phyloP scores from a whole-genome alignment of 1,139 yeast species.

The Kurtzmaniella natalensis region DNA sequence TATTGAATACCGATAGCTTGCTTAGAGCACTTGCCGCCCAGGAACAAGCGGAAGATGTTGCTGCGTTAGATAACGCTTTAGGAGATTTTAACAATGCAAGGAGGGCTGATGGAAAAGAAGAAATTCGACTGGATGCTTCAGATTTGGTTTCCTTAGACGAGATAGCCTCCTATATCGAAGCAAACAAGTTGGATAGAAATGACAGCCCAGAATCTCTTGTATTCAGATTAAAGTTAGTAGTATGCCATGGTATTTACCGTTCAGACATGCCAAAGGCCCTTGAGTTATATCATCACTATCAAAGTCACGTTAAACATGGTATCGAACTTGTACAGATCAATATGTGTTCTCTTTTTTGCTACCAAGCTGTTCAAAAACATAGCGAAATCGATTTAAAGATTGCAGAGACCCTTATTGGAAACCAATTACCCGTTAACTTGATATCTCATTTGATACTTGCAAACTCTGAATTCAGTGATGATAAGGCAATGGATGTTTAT shows the following conservation, averaged over 20 bases:
- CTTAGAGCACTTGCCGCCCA: conserved; percentile 2
- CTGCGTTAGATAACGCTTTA: not conserved
- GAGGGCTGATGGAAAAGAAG: not conserved
- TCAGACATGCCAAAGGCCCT: conserved; percentile 25
- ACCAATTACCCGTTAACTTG: conserved; percentile 30
- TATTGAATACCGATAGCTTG: conserved; percentile 5
- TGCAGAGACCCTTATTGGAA: conserved; percentile 44
- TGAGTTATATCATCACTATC: conserved; percentile 32
- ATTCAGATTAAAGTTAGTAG: conserved; percentile 27
- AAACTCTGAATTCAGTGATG: conserved; percentile 40
- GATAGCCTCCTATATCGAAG: conserved; percentile 17
- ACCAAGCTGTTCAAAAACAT: conserved; percentile 36
- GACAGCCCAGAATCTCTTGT: conserved; percentile 21
- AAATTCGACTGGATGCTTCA: not conserved
- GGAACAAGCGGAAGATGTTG: not conserved
- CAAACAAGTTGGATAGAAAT: conserved; percentile 21
- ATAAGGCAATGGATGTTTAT: conserved; percentile 45
- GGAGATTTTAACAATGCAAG: not conserved
- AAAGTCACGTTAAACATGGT: conserved; percentile 31
- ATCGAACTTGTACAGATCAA: conserved; percentile 29
- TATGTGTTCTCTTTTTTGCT: conserved; percentile 29
- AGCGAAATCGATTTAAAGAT: conserved; percentile 30
- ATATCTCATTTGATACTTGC: conserved; percentile 47
- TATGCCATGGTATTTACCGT: conserved; percentile 34
- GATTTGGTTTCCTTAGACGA: not conserved